A percentile compares a stretch with the other conserved stretches of the same genome.
phyloP scores from a whole-genome alignment of 1,284 basidiomycete species.

The Tetrapyrgos nigripes region DNA sequence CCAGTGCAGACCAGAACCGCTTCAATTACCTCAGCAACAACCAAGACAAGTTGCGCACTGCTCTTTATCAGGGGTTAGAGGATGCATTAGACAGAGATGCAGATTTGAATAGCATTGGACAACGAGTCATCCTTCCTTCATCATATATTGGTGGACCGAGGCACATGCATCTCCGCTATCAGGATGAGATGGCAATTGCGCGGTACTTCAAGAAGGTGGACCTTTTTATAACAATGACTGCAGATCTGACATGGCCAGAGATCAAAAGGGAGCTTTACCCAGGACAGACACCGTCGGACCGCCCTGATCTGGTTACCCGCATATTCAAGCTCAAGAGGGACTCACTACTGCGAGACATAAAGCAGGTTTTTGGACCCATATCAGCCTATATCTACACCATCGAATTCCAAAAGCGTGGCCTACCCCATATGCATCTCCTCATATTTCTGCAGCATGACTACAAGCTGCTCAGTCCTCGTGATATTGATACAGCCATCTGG shows the following conservation, averaged over 20 bases:
- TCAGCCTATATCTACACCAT: conserved; percentile 47
- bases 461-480: no score
- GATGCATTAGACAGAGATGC: conserved; percentile 30
- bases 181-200: conserved; percentile 51
- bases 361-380: conserved; percentile 30
- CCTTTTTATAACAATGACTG: conserved; percentile 54
- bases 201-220: no score
- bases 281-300: conserved; percentile 45
- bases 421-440: no score
- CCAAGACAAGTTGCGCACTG: conserved; percentile 36
- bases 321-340: conserved; percentile 52
- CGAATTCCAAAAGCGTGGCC: conserved; percentile 61
- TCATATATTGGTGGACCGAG: conserved; percentile 45
- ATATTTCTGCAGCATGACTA: no score
- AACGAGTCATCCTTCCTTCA: conserved; percentile 45
- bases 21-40: conserved; percentile 30
- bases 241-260: conserved; percentile 53
- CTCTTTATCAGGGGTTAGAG: conserved; percentile 35
- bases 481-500: conserved; percentile 48
- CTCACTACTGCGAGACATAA: conserved; percentile 41
- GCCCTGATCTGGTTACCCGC: conserved; percentile 50
- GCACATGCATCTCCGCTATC: conserved; percentile 47
- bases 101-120: conserved; percentile 37
- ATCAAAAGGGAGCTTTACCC: conserved; percentile 44
- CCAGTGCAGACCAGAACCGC: conserved; percentile 28